Percentiles rank a stretch among this genome's conserved stretches.
Conservation (phyloP, 1,284 basidiomycete species). For the Cutaneotrichosporon spelunceum region DNA sequence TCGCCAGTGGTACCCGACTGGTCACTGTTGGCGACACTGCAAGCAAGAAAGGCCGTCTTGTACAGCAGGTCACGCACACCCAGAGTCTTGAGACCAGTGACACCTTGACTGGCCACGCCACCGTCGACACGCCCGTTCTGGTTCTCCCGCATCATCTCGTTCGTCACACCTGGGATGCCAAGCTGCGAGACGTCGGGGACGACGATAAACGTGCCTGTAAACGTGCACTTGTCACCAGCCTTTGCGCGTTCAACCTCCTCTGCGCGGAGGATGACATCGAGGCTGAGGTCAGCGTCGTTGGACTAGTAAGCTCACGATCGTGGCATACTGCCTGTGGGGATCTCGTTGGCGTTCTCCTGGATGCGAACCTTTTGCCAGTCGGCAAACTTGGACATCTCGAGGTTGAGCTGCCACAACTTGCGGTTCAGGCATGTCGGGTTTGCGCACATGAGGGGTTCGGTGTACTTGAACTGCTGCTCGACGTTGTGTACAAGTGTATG, state of each 20-base stretch:
- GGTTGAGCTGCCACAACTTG: constrained; percentile 85
- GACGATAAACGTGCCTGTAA: constrained; percentile 97
- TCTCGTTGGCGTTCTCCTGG: constrained; percentile 98
- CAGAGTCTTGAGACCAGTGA: constrained; percentile 88
- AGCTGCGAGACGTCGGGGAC: constrained; percentile 97
- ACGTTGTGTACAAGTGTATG: constrained; percentile 84
- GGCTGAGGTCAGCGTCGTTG: constrained; percentile 52
- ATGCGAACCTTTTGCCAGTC: constrained; percentile 99
- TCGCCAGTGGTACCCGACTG: constrained; percentile 71
- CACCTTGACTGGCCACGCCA: constrained; percentile 76
- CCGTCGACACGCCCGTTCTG: constrained; percentile 63
- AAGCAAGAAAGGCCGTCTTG: constrained; percentile 97
- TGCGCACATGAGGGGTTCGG: constrained; percentile 92
- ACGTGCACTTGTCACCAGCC: constrained; percentile 97
- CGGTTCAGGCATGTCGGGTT: constrained; percentile 92
- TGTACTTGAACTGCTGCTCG: constrained; percentile 99
- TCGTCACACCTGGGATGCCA: constrained; percentile 90
- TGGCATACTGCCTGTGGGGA: constrained; percentile 99
- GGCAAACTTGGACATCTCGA: constrained; percentile 93
- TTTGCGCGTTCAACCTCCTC: constrained; percentile 97
- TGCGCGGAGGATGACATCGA: constrained; percentile 92
- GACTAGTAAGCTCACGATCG: constrained; percentile 55
- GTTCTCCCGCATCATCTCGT: constrained; percentile 85
- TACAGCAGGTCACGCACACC: constrained; percentile 96
- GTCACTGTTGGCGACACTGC: constrained; percentile 92